A percentile compares a stretch with the other conserved stretches of the same genome.
phyloP scores from a whole-genome alignment of 1,284 basidiomycete species.

The Tilletia walkeri region DNA sequence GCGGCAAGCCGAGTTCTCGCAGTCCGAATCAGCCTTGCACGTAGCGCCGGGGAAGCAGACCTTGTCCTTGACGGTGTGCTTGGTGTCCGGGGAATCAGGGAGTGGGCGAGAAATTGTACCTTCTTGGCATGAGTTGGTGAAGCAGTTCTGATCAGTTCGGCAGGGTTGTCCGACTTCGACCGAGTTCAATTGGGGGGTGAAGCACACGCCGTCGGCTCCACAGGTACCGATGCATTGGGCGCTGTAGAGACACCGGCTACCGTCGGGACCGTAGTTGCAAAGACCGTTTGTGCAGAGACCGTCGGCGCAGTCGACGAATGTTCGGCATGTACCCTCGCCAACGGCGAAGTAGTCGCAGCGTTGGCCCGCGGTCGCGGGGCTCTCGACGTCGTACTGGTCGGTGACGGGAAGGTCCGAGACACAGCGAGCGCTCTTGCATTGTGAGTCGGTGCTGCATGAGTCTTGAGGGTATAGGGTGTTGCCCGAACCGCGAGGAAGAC shows the following conservation, averaged over 20 bases:
- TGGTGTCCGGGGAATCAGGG: no score
- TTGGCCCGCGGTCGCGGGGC: background rate
- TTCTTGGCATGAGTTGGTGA: no score
- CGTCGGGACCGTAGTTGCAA: slow-evolving; percentile 20
- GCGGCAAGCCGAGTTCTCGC: no score
- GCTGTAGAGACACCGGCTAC: background rate
- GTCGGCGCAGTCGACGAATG: slow-evolving; percentile 27
- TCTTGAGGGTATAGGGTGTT: slow-evolving; percentile 27
- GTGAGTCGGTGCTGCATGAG: slow-evolving; percentile 23
- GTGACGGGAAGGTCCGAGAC: slow-evolving; percentile 24
- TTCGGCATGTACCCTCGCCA: slow-evolving; percentile 28
- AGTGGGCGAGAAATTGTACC: no score
- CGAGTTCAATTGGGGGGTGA: background rate
- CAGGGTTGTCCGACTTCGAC: background rate
- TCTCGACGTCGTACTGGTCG: slow-evolving; percentile 25
- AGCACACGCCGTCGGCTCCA: background rate
- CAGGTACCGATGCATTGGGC: background rate
- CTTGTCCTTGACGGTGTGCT: no score
- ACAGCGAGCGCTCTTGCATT: slow-evolving; percentile 33
- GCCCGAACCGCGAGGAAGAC: background rate
- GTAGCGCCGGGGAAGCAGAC: no score
- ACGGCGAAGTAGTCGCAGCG: slow-evolving; percentile 25
- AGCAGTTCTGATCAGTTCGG: background rate
- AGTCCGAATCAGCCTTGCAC: no score
- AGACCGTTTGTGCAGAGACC: slow-evolving; percentile 27